Conservation (phyloP, 2,329 filamentous ascomycete species). For the Blastomyces parvus region DNA sequence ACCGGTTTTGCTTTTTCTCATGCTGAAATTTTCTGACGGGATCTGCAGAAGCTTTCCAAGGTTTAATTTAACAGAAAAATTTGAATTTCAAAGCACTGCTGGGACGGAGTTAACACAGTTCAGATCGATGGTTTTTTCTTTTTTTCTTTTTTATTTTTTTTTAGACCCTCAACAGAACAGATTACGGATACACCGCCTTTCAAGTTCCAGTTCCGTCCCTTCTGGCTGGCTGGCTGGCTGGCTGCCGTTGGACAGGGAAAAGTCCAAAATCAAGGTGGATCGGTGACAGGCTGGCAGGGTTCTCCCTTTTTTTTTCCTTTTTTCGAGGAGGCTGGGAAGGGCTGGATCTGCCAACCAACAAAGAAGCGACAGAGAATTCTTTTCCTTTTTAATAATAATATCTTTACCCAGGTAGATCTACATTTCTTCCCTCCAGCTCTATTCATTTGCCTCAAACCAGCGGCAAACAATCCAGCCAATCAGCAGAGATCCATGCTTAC, state of each 20-base stretch:
- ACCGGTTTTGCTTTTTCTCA: not conserved
- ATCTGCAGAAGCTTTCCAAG: not conserved
- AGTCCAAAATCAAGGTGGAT: no score
- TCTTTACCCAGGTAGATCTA: no score
- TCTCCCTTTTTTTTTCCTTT: not conserved
- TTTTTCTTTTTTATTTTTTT: no score
- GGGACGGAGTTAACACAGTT: not conserved
- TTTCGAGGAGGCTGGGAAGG: not conserved
- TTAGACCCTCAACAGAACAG: no score
- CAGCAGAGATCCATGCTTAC: no score
- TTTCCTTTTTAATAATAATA: no score
- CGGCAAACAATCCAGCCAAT: not conserved
- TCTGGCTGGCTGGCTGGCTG: no score
- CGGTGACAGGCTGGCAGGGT: not conserved
- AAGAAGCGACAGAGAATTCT: not conserved
- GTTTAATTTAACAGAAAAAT: no score
- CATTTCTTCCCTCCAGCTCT: no score
- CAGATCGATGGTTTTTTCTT: no score
- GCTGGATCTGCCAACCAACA: not conserved
- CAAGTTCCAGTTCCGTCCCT: no score
- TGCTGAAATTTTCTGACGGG: not conserved
- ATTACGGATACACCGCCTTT: no score
- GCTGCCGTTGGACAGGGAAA: not conserved
- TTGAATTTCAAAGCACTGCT: not conserved
- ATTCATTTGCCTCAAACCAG: not conserved